Conservation (phyloP, 805 yeast genomes). For the Saccharomycopsis malanga region DNA sequence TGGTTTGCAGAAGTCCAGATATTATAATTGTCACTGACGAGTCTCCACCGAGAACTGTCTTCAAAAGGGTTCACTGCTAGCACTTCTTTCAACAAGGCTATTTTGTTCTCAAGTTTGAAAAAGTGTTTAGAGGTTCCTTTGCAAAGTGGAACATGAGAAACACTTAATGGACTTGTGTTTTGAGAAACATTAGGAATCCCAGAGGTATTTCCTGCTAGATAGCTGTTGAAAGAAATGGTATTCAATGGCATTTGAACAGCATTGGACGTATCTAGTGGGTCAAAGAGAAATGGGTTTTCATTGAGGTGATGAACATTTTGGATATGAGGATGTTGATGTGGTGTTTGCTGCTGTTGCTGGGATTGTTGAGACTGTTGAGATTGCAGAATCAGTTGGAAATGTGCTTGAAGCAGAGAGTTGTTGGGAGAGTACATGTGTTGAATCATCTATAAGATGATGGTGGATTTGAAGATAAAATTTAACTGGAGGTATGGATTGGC, state of each 20-base stretch:
- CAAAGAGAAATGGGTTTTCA: constrained; percentile 7
- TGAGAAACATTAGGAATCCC: too few species aligned
- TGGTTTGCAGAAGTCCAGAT: constrained; percentile 21
- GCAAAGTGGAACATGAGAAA: constrained; percentile 17
- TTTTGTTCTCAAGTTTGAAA: constrained; percentile 21
- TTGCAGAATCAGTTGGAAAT: constrained; percentile 1
- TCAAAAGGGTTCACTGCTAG: constrained; percentile 20
- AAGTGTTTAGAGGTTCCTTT: constrained; percentile 21
- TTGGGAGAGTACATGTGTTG: constrained; percentile 13
- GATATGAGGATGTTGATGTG: constrained; percentile 1
- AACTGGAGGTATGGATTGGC: too few species aligned
- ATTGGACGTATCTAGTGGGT: background rate
- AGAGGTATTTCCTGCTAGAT: background rate
- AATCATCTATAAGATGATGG: background rate
- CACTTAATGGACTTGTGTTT: constrained; percentile 4
- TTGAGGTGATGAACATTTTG: background rate
- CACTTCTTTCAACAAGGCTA: constrained; percentile 22
- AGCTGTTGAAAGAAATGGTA: background rate
- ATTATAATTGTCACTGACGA: constrained; percentile 20
- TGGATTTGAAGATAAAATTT: too few species aligned
- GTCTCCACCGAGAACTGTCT: constrained; percentile 18
- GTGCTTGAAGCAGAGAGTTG: background rate
- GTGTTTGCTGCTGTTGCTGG: constrained; percentile 7
- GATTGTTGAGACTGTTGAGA: background rate
- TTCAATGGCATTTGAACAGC: background rate